phyloP scores from a whole-genome alignment of 2,329 filamentous ascomycete genomes.

The Xenosphaeropsis pyriputrescens region DNA sequence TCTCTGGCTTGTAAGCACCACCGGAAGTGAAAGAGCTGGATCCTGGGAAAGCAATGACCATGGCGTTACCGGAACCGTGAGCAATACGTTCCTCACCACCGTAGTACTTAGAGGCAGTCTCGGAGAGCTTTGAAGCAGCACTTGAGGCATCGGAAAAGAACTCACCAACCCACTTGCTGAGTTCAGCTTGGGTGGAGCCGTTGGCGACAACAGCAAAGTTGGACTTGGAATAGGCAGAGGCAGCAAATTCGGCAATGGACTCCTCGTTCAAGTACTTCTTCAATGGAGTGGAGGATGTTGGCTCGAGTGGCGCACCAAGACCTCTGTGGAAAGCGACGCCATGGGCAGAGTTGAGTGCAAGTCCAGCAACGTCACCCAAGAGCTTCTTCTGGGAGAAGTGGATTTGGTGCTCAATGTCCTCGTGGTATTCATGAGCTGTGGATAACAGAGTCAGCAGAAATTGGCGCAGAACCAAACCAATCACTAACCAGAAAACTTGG shows the following conservation, averaged over 20 bases:
- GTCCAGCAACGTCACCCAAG: conserved; percentile 41
- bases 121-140: conserved; percentile 38
- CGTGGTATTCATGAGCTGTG: conserved; percentile 75
- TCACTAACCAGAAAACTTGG: conserved; percentile 64
- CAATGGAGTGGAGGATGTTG: conserved; percentile 55
- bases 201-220: conserved; percentile 90
- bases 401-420: conserved; percentile 70
- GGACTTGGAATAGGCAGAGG: conserved; percentile 69
- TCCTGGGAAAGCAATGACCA: conserved; percentile 87
- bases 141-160: conserved; percentile 62
- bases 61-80: conserved; percentile 61
- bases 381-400: conserved; percentile 63
- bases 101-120: conserved; percentile 67
- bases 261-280: conserved; percentile 70
- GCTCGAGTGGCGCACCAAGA: conserved; percentile 66
- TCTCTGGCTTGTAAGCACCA: conserved; percentile 74
- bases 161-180: conserved; percentile 81
- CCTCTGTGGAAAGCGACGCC: conserved; percentile 83
- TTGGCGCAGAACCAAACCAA: no score
- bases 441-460: no score
- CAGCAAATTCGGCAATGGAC: conserved; percentile 60
- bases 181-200: conserved; percentile 59
- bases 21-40: conserved; percentile 57
- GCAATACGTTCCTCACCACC: conserved; percentile 88
- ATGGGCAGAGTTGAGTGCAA: conserved; percentile 80